phyloP scores from a whole-genome alignment of 1,284 basidiomycete genomes.

The Cutaneotrichosporon sp. region DNA sequence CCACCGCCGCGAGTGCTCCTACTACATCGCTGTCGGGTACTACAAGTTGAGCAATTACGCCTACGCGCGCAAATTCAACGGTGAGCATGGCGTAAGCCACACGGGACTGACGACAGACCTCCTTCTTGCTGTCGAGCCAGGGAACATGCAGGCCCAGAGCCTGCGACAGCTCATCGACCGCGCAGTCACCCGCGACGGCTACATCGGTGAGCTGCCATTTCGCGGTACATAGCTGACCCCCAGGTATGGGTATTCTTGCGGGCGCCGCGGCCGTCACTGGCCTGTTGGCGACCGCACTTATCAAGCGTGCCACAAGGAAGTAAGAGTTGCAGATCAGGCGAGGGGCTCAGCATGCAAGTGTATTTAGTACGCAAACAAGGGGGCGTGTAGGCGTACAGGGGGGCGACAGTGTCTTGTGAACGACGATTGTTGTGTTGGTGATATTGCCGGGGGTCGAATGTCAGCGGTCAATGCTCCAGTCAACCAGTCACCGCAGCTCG shows the following conservation, averaged over 20 bases:
- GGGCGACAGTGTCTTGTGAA: too few species aligned
- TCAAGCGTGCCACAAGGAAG: slow-evolving; percentile 69
- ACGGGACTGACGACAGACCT: slow-evolving; percentile 55
- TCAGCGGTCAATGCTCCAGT: too few species aligned
- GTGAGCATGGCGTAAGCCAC: slow-evolving; percentile 52
- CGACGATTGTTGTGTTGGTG: too few species aligned
- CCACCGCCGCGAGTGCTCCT: slow-evolving; percentile 88
- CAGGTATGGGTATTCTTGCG: slow-evolving; percentile 87
- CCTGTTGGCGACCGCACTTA: slow-evolving; percentile 69
- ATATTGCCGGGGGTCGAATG: too few species aligned
- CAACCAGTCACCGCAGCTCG: too few species aligned
- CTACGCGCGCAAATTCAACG: slow-evolving; percentile 88
- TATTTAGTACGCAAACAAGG: background rate
- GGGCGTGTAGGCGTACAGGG: too few species aligned
- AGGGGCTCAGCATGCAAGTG: background rate
- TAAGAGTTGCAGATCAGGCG: too few species aligned
- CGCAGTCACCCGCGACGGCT: slow-evolving; percentile 66
- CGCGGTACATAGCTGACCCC: slow-evolving; percentile 10
- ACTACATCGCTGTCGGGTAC: slow-evolving; percentile 93
- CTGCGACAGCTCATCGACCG: slow-evolving; percentile 78
- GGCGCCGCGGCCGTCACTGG: slow-evolving; percentile 83
- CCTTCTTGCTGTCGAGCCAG: slow-evolving; percentile 86
- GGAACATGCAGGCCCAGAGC: slow-evolving; percentile 88
- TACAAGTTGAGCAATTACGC: slow-evolving; percentile 96
- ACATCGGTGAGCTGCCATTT: slow-evolving; percentile 34